phyloP scores from a whole-genome alignment of 2,329 filamentous ascomycete species.

The Colletotrichum sp. region DNA sequence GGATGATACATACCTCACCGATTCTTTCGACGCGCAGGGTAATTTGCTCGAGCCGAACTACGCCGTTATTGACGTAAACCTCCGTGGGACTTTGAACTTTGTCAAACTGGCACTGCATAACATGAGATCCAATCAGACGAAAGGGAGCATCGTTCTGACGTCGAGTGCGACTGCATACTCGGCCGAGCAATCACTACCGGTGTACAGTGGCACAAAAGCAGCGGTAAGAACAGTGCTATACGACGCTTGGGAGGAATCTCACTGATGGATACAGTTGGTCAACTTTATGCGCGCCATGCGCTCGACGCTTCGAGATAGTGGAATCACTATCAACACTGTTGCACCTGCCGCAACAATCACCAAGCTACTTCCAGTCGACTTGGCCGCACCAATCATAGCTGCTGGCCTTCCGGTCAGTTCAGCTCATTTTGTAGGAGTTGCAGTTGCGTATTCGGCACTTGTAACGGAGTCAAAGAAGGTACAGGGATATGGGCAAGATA shows the following conservation, averaged over 20 bases:
- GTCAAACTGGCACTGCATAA: constrained; percentile 33
- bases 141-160: constrained; percentile 42
- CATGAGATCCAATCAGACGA: constrained; percentile 26
- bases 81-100: constrained; percentile 32
- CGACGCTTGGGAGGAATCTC: background rate
- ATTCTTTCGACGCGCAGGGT: background rate
- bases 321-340: constrained; percentile 41
- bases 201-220: constrained; percentile 29
- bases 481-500: background rate
- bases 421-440: constrained; percentile 34
- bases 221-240: background rate
- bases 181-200: constrained; percentile 38
- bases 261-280: constrained; percentile 1
- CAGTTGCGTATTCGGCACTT: constrained; percentile 39
- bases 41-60: constrained; percentile 9
- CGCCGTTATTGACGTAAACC: constrained; percentile 36
- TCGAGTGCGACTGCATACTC: constrained; percentile 38
- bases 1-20: background rate
- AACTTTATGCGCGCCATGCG: constrained; percentile 36
- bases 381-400: constrained; percentile 31
- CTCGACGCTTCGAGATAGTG: constrained; percentile 24
- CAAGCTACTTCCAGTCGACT: constrained; percentile 30
- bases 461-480: constrained; percentile 21
- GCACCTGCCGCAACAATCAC: constrained; percentile 38
- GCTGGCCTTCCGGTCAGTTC: constrained; percentile 34